Base-by-base conservation (phyloP, 1,139 yeast genomes). In the Yamadazyma sp. region DNA sequence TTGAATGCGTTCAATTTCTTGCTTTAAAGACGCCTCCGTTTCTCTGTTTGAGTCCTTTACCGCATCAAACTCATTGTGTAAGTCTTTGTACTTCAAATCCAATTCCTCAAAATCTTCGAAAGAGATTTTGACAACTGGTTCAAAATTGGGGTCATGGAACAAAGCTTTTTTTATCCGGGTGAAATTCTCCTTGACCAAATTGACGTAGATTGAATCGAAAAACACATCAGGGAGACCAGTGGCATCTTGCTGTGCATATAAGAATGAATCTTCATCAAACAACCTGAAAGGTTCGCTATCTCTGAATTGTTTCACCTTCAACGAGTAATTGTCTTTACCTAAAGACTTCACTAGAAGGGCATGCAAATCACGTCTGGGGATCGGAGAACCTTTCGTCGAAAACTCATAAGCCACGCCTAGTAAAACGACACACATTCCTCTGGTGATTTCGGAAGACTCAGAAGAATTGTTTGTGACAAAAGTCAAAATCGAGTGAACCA, bases 171-270 rank as follows among this genome's bases (percentile, higher is more conserved):
- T 77, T 27, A 92, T 79, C 40, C 96, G 70, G 14, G 77, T 64
- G 48, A 76, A 79, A 52, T 87, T 86, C 7, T 84, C 94, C 48
- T 81, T 83, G 37, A 92, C 64, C 40, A 88, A 63, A 4, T 68
- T 67, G 3, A 87, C 82, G 54, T 87, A 88, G 3, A 72, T 64
- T 0, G 75, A 55, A 47, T 83, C 85, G 54, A 92, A 84, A 50
- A 76, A 88, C 1, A 91, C 87, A 42, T 81, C 79, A 0, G 98
- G 98, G 29, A 91, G 69, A 1, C 98, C 98, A 1, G 95, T 81
- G 3, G 79, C 83, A 55, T 88, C 95, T 45, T 77, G 75, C 10
- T 45, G 47, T 36, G 58, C 44, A 34, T 48, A 44, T 29, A 55
- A 28, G 43, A 54, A 37, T 39, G 51, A 28, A 5, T 71, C 71